A percentile compares a stretch with the other conserved stretches of the same genome.
These are phyloP conservation scores for Corynespora cassiicola DNA, from an alignment of 2,329 filamentous ascomycete genomes.

Conservation along the genomic window DNA sequence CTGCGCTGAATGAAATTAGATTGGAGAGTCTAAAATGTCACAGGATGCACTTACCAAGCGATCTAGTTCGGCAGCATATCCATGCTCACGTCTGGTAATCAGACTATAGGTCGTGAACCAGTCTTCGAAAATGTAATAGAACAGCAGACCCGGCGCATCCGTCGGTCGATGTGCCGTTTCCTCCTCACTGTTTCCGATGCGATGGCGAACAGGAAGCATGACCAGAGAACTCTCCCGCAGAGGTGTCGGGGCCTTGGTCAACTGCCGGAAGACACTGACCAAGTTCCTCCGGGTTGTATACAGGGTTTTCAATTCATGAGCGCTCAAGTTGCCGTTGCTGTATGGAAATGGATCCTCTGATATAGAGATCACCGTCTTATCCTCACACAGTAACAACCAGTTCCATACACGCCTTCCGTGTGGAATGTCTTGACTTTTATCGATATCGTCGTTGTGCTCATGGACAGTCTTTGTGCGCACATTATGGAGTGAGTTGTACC, in stretches of 20 bases:
- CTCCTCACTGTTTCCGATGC: constrained; percentile 52
- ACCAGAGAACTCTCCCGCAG: constrained; percentile 48
- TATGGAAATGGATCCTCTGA: constrained; percentile 64
- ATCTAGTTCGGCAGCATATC: constrained; percentile 57
- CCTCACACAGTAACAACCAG: constrained; percentile 73
- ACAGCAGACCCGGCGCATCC: constrained; percentile 66
- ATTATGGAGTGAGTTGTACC: constrained; percentile 70
- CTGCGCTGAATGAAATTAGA: constrained; percentile 43
- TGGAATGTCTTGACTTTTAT: constrained; percentile 47
- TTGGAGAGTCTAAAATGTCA: too few species aligned
- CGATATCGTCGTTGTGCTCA: constrained; percentile 35
- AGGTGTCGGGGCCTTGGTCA: constrained; percentile 61
- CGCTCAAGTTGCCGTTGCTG: constrained; percentile 41
- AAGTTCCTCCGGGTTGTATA: constrained; percentile 64
- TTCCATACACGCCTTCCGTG: constrained; percentile 68
- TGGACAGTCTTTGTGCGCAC: constrained; percentile 33
- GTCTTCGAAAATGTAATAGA: constrained; percentile 73
- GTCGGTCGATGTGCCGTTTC: constrained; percentile 55
- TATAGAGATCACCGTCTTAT: constrained; percentile 75
- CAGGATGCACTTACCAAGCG: constrained; percentile 54
- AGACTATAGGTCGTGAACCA: constrained; percentile 67
- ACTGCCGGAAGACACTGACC: constrained; percentile 66
- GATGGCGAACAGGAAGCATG: constrained; percentile 53
- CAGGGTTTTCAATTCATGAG: constrained; percentile 54
- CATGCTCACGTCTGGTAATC: constrained; percentile 56